Evolutionary conservation across 345 rosid species (phyloP), one percentile per base, ranked within the genome.

Genomic region (Clausena lansium): DNA sequence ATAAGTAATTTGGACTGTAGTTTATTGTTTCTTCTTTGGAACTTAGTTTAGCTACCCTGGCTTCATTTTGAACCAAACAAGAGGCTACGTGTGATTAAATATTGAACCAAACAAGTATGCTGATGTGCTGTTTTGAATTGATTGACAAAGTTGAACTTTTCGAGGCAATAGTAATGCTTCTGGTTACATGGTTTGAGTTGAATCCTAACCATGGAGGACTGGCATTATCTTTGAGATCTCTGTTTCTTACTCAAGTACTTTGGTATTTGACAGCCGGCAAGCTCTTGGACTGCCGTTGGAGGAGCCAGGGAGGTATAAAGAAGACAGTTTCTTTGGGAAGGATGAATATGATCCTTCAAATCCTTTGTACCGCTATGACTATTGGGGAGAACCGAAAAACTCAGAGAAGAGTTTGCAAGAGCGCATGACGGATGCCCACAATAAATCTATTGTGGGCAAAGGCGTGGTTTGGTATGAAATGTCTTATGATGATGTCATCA

Each of bases 371-470:
- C 87, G 92, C 20, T 92, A 93, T 41, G 98, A 95, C 81, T 95
- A 93, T 80, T 95, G 98, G 97, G 98, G 98, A 55, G 99, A 93
- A 76, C 98, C 98, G 8, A 87, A 89, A 90, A 90, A 86, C 89
- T 93, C 97, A 10, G 95, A 92, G 82, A 93, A 91, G 84, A 95
- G 97, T 73, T 87, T 87, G 84, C 91, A 89, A 80, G 85, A 88
- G 73, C 83, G 98, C 77, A 87, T 88, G 89, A 84, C 78, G 61
- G 96, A 90, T 77, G 89, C 90, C 58, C 94, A 93, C 86, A 91
- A 93, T 85, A 93, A 91, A 84, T 84, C 92, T 20, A 87, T 93
- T 9, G 93, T 93, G n/a, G 99, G 99, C 9, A 92, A 91, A 78
- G 94, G 93, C 55, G 73, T 70, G 0, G 91, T 90, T 25, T 95